Evolutionary conservation across 1,284 basidiomycete genomes (phyloP).

Genomic region (Boletellus dicymbophilus): DNA sequence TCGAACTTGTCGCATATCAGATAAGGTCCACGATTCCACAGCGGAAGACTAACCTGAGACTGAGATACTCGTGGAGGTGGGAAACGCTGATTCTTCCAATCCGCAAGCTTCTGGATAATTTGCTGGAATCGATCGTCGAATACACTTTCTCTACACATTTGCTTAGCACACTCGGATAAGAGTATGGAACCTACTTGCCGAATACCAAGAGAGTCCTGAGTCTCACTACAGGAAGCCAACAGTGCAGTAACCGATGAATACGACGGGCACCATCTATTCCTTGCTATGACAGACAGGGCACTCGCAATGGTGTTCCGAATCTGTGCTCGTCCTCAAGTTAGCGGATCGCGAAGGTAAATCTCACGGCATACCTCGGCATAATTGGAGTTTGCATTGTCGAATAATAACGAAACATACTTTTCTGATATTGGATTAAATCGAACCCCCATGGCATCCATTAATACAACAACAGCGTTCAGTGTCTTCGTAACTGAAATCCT

Average conservation of each 20-base stretch:
- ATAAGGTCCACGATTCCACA: neutral
- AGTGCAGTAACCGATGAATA: constrained; percentile 71
- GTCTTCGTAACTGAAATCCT: constrained; percentile 64
- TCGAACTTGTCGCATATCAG: constrained; percentile 62
- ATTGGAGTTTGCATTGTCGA: constrained; percentile 76
- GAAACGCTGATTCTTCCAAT: constrained; percentile 76
- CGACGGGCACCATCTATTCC: constrained; percentile 73
- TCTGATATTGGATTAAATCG: constrained; percentile 70
- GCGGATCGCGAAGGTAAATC: constrained; percentile 1
- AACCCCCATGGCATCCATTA: constrained; percentile 59
- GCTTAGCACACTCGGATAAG: constrained; percentile 2
- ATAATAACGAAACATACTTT: constrained; percentile 70
- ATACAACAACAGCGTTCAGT: constrained; percentile 56
- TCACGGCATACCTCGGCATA: constrained; percentile 73
- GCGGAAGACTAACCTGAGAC: constrained; percentile 51
- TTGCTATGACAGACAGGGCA: constrained; percentile 64
- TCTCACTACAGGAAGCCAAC: constrained; percentile 59
- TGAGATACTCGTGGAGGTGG: constrained; percentile 81
- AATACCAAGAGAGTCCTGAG: constrained; percentile 66
- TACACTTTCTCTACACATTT: constrained; percentile 47
- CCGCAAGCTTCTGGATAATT: constrained; percentile 59
- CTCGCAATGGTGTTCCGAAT: constrained; percentile 74
- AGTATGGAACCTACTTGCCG: constrained; percentile 39
- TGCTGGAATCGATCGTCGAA: constrained; percentile 58
- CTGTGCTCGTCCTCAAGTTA: constrained; percentile 37